These are phyloP conservation scores for Tripidium arundinaceum DNA, from an alignment of 202 grass and related monocot genomes.

Conservation along the genomic window DNA sequence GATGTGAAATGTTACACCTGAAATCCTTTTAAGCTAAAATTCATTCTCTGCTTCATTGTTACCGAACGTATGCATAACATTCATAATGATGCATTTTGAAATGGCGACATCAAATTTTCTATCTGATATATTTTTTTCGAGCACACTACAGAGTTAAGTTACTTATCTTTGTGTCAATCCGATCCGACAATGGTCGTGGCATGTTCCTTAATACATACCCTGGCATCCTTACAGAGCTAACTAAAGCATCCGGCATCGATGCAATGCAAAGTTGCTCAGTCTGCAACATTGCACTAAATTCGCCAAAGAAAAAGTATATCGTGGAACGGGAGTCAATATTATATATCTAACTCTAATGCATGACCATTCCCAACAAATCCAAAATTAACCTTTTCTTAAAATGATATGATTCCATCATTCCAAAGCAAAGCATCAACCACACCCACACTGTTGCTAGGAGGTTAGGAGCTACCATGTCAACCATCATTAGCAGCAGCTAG, in stretches of 20 bases:
- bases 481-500: not conserved
- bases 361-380: not conserved
- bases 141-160: too few species aligned
- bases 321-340: not conserved
- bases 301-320: too few species aligned
- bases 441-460: too few species aligned
- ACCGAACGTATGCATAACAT: too few species aligned
- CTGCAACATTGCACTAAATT: not conserved
- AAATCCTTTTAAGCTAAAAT: too few species aligned
- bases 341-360: not conserved
- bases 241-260: not conserved
- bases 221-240: not conserved
- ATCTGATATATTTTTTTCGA: too few species aligned
- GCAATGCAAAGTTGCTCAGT: not conserved
- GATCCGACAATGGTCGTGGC: too few species aligned
- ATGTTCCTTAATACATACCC: too few species aligned
- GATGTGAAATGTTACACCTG: too few species aligned
- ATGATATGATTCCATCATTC: not conserved
- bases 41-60: not conserved
- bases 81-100: too few species aligned
- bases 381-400: not conserved
- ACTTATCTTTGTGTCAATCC: too few species aligned
- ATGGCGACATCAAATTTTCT: too few species aligned
- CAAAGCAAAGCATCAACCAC: not conserved
- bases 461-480: not conserved